Evolutionary conservation across 306 rosid species (phyloP).

Genomic region (Echinosophora koreensis): DNA sequence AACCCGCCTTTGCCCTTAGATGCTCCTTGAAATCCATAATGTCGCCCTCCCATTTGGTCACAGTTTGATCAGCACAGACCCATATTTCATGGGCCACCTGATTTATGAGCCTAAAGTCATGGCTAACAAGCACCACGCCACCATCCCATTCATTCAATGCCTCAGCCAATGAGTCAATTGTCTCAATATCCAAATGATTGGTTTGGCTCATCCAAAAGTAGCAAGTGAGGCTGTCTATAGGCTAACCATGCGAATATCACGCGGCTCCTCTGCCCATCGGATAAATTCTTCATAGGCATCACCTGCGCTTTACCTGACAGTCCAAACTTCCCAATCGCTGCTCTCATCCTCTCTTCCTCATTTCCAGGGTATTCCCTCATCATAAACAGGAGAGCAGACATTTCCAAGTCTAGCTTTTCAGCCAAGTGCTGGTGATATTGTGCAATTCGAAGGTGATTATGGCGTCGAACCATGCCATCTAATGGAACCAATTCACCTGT

Average conservation of each 20-base stretch:
- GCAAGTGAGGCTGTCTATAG: constrained; percentile 89
- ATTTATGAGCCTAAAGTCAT: constrained; percentile 97
- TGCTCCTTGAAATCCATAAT: constrained; percentile 94
- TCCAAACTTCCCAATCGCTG: constrained; percentile 90
- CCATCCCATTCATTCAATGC: constrained; percentile 99
- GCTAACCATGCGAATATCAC: constrained; percentile 98
- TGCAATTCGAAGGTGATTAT: constrained; percentile 97
- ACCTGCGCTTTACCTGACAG: constrained; percentile 95
- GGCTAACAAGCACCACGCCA: constrained; percentile 96
- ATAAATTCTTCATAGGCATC: constrained; percentile 96
- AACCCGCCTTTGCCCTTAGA: constrained; percentile 79
- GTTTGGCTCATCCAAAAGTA: constrained; percentile 96
- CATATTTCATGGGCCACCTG: constrained; percentile 97
- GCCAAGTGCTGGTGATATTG: constrained; percentile 96
- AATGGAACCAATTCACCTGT: constrained; percentile 84
- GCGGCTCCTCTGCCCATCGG: constrained; percentile 97
- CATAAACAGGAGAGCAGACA: constrained; percentile 89
- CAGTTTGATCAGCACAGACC: constrained; percentile 92
- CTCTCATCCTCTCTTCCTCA: constrained; percentile 98
- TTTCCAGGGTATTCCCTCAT: constrained; percentile 91
- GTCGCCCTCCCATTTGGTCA: constrained; percentile 92
- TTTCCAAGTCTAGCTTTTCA: constrained; percentile 88
- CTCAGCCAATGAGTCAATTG: constrained; percentile 93
- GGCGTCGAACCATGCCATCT: constrained; percentile 98
- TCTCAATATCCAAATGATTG: constrained; percentile 96